phyloP scores from a whole-genome alignment of 2,329 filamentous ascomycete species.

The Scedosporium aurantiacum region DNA sequence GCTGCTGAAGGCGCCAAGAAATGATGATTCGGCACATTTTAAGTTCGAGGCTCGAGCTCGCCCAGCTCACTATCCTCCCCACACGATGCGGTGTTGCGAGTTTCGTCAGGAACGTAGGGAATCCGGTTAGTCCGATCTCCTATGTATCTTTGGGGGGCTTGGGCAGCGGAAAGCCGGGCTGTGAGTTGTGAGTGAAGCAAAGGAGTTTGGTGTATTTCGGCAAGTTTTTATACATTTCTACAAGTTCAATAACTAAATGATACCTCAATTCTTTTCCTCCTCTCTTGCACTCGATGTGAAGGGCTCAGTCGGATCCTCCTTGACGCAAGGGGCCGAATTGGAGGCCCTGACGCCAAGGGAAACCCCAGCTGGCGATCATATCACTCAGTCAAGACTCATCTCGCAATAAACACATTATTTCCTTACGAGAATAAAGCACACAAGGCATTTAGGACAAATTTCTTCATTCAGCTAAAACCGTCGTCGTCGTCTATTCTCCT shows the following conservation, averaged over 20 bases:
- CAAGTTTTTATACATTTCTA: background rate
- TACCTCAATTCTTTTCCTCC: background rate
- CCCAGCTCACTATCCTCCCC: background rate
- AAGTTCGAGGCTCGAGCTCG: background rate
- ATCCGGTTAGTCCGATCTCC: background rate
- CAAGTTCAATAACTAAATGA: background rate
- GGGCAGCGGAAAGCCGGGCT: background rate
- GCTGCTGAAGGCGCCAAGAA: conserved; percentile 20
- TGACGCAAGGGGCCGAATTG: background rate
- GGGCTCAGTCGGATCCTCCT: background rate
- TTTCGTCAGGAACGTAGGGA: background rate
- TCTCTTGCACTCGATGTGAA: background rate
- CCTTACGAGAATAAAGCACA: background rate
- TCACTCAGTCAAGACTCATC: background rate
- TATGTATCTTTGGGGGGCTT: background rate
- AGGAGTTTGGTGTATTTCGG: background rate
- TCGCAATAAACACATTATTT: background rate
- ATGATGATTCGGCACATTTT: background rate
- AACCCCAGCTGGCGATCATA: background rate
- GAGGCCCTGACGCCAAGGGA: background rate
- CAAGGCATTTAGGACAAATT: background rate
- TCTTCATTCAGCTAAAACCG: background rate
- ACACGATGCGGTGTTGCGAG: background rate
- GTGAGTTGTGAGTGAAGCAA: conserved; percentile 17
- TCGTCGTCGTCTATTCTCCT: background rate